phyloP scores from a whole-genome alignment of 805 yeast genomes.

The Ogataea siamensis region DNA sequence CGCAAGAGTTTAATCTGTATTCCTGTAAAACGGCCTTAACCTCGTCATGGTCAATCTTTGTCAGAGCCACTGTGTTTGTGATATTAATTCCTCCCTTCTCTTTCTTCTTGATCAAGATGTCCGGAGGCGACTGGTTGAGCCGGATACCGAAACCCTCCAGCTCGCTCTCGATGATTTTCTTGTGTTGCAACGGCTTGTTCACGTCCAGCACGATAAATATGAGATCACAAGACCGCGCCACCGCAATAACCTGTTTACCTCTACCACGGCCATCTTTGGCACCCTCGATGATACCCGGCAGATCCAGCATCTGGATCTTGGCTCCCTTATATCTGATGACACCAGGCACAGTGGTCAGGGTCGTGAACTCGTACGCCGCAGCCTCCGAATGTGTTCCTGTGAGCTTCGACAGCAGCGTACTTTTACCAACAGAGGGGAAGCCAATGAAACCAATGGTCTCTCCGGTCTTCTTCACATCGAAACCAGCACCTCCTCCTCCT shows the following conservation, averaged over 20 bases:
- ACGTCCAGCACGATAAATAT: conserved; percentile 94
- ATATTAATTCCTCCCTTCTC: conserved; percentile 95
- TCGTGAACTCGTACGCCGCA: conserved; percentile 98
- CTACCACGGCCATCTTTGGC: conserved; percentile 91
- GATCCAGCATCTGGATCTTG: conserved; percentile 91
- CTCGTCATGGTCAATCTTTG: conserved; percentile 89
- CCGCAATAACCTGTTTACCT: conserved; percentile 97
- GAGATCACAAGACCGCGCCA: conserved; percentile 95
- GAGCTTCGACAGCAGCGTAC: conserved; percentile 78
- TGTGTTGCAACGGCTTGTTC: conserved; percentile 92
- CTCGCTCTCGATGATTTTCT: conserved; percentile 90
- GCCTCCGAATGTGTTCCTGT: conserved; percentile 97
- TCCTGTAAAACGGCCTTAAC: conserved; percentile 95
- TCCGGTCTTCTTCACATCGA: conserved; percentile 98
- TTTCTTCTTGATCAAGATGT: conserved; percentile 85
- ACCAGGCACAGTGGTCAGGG: conserved; percentile 97
- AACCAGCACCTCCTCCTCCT: conserved; percentile 94
- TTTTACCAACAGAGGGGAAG: conserved; percentile 93
- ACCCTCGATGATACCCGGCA: conserved; percentile 89
- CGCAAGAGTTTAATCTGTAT: conserved; percentile 93
- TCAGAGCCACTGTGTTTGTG: conserved; percentile 89
- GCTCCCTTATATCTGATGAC: conserved; percentile 95
- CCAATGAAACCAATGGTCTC: conserved; percentile 97
- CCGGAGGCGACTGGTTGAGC: conserved; percentile 88
- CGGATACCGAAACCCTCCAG: conserved; percentile 97